Base-by-base conservation (phyloP, 768 basidiomycete genomes). In the Kwoniella dendrophila region DNA sequence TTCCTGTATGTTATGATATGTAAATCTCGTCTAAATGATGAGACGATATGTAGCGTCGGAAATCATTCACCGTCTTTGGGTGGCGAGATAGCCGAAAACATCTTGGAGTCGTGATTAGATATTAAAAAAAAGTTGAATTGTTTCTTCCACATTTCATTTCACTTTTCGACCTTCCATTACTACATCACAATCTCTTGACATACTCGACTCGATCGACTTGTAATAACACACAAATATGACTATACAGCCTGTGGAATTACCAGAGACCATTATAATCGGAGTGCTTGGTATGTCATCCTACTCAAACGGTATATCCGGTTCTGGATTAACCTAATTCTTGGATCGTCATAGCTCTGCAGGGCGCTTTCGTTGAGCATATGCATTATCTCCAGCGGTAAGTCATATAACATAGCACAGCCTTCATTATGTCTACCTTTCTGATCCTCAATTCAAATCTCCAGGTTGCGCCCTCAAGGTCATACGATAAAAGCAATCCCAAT, bases 361-460 rank as follows among this genome's bases (percentile, higher is more conserved):
- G 94, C 44, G 92, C 92, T 8, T 96, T 97, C 76, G 83, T 84
- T 16, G 94, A 97, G 80, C 94, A 97, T 78, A 84, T 90, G 76
- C 29, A 86, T 85, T 65, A 83, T 92, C 56, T 76, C 30, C 83
- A 88, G 75, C 84, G 83, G 72, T 78, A 86, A 59, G 79, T 83
- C 26, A 26, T 48, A 0, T 3, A n/a, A n/a, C n/a, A n/a, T n/a
- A n/a, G n/a, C n/a, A n/a, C n/a, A n/a, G n/a, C n/a, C n/a, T n/a
- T n/a, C n/a, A n/a, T n/a, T n/a, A n/a, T n/a, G n/a, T n/a, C n/a
- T n/a, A n/a, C n/a, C n/a, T n/a, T n/a, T n/a, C n/a, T n/a, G n/a
- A n/a, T n/a, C n/a, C n/a, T n/a, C n/a, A n/a, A n/a, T n/a, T n/a
- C n/a, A n/a, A n/a, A n/a, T n/a, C n/a, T 14, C 5, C 57, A 73